Conservation (phyloP, 768 basidiomycete genomes). For the Calvatia gigantea region DNA sequence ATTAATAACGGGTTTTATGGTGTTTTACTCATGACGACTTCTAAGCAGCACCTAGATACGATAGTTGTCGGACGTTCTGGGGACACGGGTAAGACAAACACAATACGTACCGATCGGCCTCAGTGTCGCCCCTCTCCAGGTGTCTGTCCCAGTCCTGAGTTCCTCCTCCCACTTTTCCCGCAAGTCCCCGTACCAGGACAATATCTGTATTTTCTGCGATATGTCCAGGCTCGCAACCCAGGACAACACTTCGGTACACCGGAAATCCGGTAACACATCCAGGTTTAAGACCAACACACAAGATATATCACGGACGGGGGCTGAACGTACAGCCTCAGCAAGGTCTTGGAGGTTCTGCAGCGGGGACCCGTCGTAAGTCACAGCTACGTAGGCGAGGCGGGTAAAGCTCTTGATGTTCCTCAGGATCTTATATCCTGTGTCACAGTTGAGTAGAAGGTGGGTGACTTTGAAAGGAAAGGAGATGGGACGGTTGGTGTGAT, state of each 20-base stretch:
- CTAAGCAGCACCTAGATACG: too few relatives aligned
- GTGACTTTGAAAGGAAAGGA: constrained; percentile 19
- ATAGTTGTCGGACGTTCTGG: too few relatives aligned
- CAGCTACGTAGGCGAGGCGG: constrained; percentile 20
- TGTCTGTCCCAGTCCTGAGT: constrained; percentile 19
- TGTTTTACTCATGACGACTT: too few relatives aligned
- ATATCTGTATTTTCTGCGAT: constrained; percentile 10
- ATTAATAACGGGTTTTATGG: too few relatives aligned
- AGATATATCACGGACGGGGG: constrained; percentile 3
- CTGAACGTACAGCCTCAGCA: constrained; percentile 13
- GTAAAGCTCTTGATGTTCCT: constrained; percentile 16
- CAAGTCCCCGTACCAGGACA: constrained; percentile 12
- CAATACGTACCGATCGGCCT: too few relatives aligned
- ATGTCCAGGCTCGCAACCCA: constrained; percentile 16
- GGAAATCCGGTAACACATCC: constrained; percentile 10
- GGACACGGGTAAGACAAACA: too few relatives aligned
- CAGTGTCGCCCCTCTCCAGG: constrained; percentile 27
- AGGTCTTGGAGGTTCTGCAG: constrained; percentile 13
- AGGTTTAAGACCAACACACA: constrained; percentile 19
- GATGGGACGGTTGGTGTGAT: not conserved
- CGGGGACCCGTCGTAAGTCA: constrained; percentile 17
- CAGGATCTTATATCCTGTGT: constrained; percentile 14
- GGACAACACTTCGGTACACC: constrained; percentile 8
- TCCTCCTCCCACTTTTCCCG: constrained; percentile 25
- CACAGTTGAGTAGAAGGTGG: constrained; percentile 18